phyloP scores from a whole-genome alignment of 2,329 filamentous ascomycete species.

The Cladosporium velox region DNA sequence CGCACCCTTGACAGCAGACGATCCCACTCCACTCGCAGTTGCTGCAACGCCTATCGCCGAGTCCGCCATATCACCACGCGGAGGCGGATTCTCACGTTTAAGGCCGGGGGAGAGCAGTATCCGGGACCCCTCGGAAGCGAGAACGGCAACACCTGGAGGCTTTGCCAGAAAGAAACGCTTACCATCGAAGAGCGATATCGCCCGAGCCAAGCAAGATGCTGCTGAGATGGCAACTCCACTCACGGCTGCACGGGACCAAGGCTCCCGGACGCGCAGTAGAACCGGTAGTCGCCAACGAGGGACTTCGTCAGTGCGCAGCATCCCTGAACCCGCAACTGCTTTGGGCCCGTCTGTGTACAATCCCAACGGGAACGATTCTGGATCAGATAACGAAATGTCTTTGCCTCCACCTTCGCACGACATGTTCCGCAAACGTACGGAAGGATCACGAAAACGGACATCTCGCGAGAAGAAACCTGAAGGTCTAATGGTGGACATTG shows the following conservation, averaged over 20 bases:
- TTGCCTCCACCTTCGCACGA: conserved; percentile 70
- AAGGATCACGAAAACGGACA: conserved; percentile 63
- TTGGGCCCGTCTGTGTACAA: conserved; percentile 28
- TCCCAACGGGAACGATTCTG: conserved; percentile 24
- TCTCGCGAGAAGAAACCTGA: conserved; percentile 77
- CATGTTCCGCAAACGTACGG: conserved; percentile 63
- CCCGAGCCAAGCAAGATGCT: conserved; percentile 57
- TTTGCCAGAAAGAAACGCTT: conserved; percentile 64
- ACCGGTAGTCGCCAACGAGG: conserved; percentile 24
- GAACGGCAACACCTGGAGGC: conserved; percentile 60
- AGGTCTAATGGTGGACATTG: conserved; percentile 57
- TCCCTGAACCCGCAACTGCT: conserved; percentile 33
- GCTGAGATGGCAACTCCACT: conserved; percentile 58
- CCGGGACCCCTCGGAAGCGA: background rate
- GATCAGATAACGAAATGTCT: conserved; percentile 41
- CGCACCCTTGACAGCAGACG: conserved; percentile 59
- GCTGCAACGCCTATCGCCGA: conserved; percentile 83
- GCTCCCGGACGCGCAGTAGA: conserved; percentile 19
- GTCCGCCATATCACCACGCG: conserved; percentile 55
- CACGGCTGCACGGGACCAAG: conserved; percentile 62
- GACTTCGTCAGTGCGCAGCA: conserved; percentile 29
- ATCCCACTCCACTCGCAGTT: conserved; percentile 45
- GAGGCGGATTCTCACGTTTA: conserved; percentile 61
- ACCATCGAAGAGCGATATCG: conserved; percentile 59
- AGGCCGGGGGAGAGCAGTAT: conserved; percentile 53